Evolutionary conservation across 2,329 filamentous ascomycete species (phyloP), one percentile per base, ranked within the genome.

Genomic region (Colletotrichum coccodes): DNA sequence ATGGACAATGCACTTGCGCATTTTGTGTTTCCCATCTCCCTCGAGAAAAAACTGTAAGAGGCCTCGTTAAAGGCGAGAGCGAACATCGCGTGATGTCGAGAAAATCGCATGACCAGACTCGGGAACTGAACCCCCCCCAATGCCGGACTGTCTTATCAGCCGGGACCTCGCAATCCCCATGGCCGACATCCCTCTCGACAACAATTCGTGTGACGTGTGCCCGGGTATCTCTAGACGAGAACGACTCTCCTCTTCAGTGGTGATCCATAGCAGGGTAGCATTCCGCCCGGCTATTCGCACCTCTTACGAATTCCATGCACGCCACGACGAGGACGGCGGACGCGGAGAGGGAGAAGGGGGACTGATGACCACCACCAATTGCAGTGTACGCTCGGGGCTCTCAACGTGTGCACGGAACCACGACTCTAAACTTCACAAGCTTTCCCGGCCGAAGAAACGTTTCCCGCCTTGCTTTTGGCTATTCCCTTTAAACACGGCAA

Each of bases 211-310:
- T 34, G 42, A 46, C 28, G 7, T 34, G 42, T 34, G n/a, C 28
- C 21, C 32, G 21, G 42, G 30, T 44, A 50, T 38, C 56, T 18
- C 16, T 12, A 49, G 11, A 44, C 57, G 44, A 40, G 12, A 11
- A 28, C 21, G 56, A 26, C 12, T n/a, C 16, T 47, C 40, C 14
- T 30, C 8, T 32, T 28, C 56, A 14, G 38, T 18, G 23, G 40
- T n/a, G 30, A 21, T 57, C 30, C 30, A 26, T n/a, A n/a, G 38
- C 53, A 57, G 26, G 42, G 38, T n/a, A 21, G 26, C 38, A 21
- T 16, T 53, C 44, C 42, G 44, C 52, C 64, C 52, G 64, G 60
- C 50, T 53, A 40, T 23, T 58, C 50, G 23, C 44, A 52, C 36
- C 44, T 26, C 30, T 54, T 53, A 26, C 47, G 34, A 49, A 46